A percentile compares a stretch with the other conserved stretches of the same genome.
phyloP scores from a whole-genome alignment of 2,329 filamentous ascomycete species.

The Cladosporium sp. region DNA sequence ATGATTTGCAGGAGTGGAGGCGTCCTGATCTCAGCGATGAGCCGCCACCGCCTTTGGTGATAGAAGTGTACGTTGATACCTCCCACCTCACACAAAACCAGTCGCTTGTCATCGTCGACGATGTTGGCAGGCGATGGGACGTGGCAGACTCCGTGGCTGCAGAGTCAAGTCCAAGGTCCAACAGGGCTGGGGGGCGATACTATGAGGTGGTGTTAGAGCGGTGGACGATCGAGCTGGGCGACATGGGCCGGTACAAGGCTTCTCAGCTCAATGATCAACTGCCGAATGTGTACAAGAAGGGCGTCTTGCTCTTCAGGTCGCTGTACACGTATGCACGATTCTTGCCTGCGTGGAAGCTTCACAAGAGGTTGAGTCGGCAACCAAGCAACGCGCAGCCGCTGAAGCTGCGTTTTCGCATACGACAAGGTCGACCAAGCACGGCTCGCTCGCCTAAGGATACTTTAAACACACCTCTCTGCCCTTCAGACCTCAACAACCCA shows the following conservation, averaged over 20 bases:
- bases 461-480: slow-evolving; percentile 69
- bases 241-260: slow-evolving; percentile 55
- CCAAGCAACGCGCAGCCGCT: slow-evolving; percentile 63
- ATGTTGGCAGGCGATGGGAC: slow-evolving; percentile 89
- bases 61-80: slow-evolving; percentile 75
- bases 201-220: slow-evolving; percentile 80
- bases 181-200: slow-evolving; percentile 22
- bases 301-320: slow-evolving; percentile 89
- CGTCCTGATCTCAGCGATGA: slow-evolving; percentile 73
- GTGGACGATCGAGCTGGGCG: slow-evolving; percentile 83
- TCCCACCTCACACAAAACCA: slow-evolving; percentile 76
- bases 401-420: slow-evolving; percentile 76
- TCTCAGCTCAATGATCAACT: slow-evolving; percentile 60
- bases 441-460: slow-evolving; percentile 59
- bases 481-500: slow-evolving; percentile 53
- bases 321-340: slow-evolving; percentile 81
- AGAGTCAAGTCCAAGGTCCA: slow-evolving; percentile 39
- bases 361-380: slow-evolving; percentile 71
- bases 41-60: slow-evolving; percentile 77
- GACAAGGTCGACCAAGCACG: slow-evolving; percentile 57
- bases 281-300: slow-evolving; percentile 94
- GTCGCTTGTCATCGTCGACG: slow-evolving; percentile 82
- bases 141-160: slow-evolving; percentile 76
- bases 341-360: slow-evolving; percentile 83
- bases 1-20: slow-evolving; percentile 81